Base-by-base conservation (phyloP, 2,329 filamentous ascomycete species). In the Penicillium olsonii region DNA sequence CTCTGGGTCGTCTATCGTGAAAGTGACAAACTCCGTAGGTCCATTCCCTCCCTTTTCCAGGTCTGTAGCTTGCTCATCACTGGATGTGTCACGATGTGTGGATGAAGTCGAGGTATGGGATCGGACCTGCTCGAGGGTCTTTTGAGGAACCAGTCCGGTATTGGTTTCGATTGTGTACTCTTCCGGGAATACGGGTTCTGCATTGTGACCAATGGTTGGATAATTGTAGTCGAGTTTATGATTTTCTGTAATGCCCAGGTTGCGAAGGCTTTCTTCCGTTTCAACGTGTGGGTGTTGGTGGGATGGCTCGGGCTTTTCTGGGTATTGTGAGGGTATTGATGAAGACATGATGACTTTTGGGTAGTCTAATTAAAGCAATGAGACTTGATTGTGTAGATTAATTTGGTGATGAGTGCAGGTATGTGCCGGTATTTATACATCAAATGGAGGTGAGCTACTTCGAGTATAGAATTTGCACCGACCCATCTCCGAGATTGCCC, bases 1-100 rank as follows among this genome's bases (percentile, higher is more conserved):
- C 53, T 83, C 85, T 0, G 82, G 79, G 66, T 91, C 88, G 45
- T 82, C 72, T 2, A 84, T 78, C 2, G 77, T 79, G 61, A 91
- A 95, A 0, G 84, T 86, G 17, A 87, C 83, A 14, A 62, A 66
- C 19, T 65, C 57, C 1, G 42, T 43, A 1, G 50, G n/a, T 0
- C 59, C 54, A 11, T 54, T 48, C 7, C 51, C 41, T 17, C 51
- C 56, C 33, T 69, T 68, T 48, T 69, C 66, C 3, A 60, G n/a
- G 38, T 68, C 65, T 5, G 29, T 22, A 14, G 55, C 41, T 2
- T 40, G 33, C 9, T 52, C 45, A 20, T 48, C 39, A 24, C 39
- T 35, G 12, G 41, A 26, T 39, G 45, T 45, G 19, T 9, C 24
- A 5, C 17, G 17, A 10, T 48, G 41, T 2, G 50, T 52, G 3